A percentile compares a stretch with the other conserved stretches of the same genome.
These are phyloP conservation scores for Millerozyma miso DNA, from an alignment of 805 yeast genomes.

Conservation along the genomic window DNA sequence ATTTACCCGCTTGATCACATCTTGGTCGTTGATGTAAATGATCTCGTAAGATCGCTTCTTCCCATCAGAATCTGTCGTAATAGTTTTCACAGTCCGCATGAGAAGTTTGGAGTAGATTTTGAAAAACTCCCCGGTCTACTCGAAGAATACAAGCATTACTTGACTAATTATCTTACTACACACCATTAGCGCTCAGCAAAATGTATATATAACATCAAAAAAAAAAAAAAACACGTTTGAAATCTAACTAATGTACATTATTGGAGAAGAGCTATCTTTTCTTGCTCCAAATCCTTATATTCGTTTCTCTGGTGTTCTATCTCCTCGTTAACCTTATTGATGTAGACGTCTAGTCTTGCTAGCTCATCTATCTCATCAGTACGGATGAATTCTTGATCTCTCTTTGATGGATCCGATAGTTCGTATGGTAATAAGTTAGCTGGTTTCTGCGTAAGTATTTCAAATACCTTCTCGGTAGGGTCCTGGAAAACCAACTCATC, in stretches of 20 bases:
- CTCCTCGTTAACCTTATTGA: constrained; percentile 35
- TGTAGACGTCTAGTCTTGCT: constrained; percentile 37
- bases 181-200: background rate
- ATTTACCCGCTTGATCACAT: constrained; percentile 29
- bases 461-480: constrained; percentile 88
- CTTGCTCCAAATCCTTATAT: constrained; percentile 39
- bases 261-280: constrained; percentile 35
- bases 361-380: constrained; percentile 40
- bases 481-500: constrained; percentile 95
- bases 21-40: constrained; percentile 15
- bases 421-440: constrained; percentile 46
- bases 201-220: background rate
- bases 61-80: constrained; percentile 14
- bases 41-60: constrained; percentile 12
- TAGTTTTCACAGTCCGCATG: constrained; percentile 12
- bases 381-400: constrained; percentile 36
- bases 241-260: constrained; percentile 7
- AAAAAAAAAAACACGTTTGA: too few species aligned
- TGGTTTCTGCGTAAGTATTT: constrained; percentile 67
- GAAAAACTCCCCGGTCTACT: constrained; percentile 7
- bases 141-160: constrained; percentile 7
- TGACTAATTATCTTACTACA: background rate
- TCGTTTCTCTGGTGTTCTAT: constrained; percentile 38
- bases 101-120: constrained; percentile 17
- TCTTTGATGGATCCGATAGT: constrained; percentile 27